Base-by-base conservation (phyloP, 345 rosid genomes). In the Melastoma malabathricum region DNA sequence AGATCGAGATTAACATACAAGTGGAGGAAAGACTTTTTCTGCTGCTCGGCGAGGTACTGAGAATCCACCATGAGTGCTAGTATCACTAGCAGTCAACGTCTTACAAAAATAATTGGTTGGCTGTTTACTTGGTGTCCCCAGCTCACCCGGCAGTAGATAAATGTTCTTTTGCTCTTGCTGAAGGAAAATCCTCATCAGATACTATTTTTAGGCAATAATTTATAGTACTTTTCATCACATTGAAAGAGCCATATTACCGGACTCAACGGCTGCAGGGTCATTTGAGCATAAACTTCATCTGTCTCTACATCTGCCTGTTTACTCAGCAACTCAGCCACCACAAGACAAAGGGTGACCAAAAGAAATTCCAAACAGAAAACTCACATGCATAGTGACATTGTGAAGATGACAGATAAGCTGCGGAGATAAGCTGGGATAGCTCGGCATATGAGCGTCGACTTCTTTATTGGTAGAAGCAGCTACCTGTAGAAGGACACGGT, bases 201-300 rank as follows among this genome's bases (percentile, higher is more conserved):
- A 34, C 9, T 34, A 7, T 34, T 12, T 10, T 0, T 34, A 5
- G 12, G 41, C 41, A 34, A 34, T 9, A 34, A 9, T 34, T 34
- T 34, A 34, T 34, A 34, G 41, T 34, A 34, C 41, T 34, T 34
- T 34, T 34, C 41, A 34, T 34, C 12, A 8, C 41, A 34, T 34
- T 8, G 12, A 6, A 34, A 34, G 41, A 34, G 41, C 12, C 41
- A 34, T 34, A 9, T 34, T 69, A 73, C 78, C 63, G 64, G 72
- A 69, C 72, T 73, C 54, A 73, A 62, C 44, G 90, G 90, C 62
- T 82, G 90, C 55, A 82, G 73, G 47, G 83, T 75, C 90, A 82
- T 79, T 67, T 82, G 90, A 14, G 90, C 90, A 63, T 82, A 79
- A 20, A 79, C 90, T 72, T 82, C 90, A 64, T 82, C 90, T 1